Evolutionary conservation across 2,329 filamentous ascomycete genomes (phyloP).

Genomic region (Botrytis sinoallii): DNA sequence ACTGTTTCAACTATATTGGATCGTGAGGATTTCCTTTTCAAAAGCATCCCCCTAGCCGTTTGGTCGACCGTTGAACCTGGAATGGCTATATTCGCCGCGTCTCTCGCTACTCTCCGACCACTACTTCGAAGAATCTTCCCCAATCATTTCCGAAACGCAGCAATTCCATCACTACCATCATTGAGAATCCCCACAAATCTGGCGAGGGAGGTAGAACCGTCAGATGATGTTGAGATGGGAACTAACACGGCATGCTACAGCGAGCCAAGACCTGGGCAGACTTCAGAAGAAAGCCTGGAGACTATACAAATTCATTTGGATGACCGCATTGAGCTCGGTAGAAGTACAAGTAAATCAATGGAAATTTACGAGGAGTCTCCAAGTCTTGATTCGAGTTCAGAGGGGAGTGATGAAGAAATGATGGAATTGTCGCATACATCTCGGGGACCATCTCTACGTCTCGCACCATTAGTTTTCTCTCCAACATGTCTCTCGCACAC

Average conservation of each 20-base stretch:
- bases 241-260: background rate
- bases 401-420: background rate
- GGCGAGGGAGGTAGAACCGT: background rate
- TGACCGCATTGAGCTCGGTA: background rate
- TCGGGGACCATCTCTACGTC: background rate
- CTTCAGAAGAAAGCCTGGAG: background rate
- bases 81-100: conserved; percentile 1
- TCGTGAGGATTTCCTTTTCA: background rate
- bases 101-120: conserved; percentile 1
- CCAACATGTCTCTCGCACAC: background rate
- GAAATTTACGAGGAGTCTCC: background rate
- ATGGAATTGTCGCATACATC: background rate
- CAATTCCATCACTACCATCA: background rate
- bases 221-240: background rate
- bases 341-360: background rate
- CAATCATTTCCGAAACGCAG: background rate
- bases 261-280: background rate
- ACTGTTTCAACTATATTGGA: background rate
- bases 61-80: background rate
- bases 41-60: background rate
- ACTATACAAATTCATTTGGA: background rate
- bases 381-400: background rate
- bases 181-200: background rate
- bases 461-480: background rate
- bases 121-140: background rate